A percentile compares a stretch with the other conserved stretches of the same genome.
phyloP scores from a whole-genome alignment of 2,329 filamentous ascomycete species.

The Aspergillus transmontanensis region DNA sequence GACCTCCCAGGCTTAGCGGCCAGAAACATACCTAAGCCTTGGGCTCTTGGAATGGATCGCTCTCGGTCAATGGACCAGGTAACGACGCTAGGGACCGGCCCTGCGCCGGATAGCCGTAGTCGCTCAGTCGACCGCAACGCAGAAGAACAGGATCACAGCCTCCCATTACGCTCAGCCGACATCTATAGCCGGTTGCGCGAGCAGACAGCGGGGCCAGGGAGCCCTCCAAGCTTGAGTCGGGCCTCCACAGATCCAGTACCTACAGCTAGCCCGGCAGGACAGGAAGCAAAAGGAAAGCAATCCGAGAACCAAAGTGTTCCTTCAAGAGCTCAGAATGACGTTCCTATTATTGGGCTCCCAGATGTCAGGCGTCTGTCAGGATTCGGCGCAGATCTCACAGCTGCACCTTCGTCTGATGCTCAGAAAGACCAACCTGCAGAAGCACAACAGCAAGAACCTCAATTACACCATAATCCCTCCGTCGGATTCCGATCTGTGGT shows the following conservation, averaged over 20 bases:
- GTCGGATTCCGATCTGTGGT: conserved; percentile 63
- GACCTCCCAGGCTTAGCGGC: conserved; percentile 19
- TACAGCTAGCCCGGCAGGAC: not conserved
- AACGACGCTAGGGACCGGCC: conserved; percentile 18
- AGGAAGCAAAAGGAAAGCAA: not conserved
- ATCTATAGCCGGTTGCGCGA: conserved; percentile 74
- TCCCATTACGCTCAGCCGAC: conserved; percentile 70
- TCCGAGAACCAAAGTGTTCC: not conserved
- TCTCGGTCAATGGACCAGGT: conserved; percentile 44
- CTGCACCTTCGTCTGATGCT: conserved; percentile 15
- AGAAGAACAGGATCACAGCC: conserved; percentile 41
- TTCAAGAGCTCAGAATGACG: conserved; percentile 9
- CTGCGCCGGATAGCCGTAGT: conserved; percentile 29
- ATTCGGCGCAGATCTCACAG: conserved; percentile 33
- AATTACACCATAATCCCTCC: conserved; percentile 56
- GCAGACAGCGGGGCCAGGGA: conserved; percentile 56
- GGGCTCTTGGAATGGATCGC: conserved; percentile 34
- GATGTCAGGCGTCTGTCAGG: conserved; percentile 47
- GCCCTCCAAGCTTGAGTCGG: conserved; percentile 48
- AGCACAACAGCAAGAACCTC: conserved; percentile 20
- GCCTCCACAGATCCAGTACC: conserved; percentile 7
- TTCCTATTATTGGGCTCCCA: conserved; percentile 38
- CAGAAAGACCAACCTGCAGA: conserved; percentile 17
- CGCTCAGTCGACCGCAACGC: conserved; percentile 19
- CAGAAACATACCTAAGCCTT: conserved; percentile 15